Evolutionary conservation across 306 rosid species (phyloP).

Genomic region (Inga leiocalycina): DNA sequence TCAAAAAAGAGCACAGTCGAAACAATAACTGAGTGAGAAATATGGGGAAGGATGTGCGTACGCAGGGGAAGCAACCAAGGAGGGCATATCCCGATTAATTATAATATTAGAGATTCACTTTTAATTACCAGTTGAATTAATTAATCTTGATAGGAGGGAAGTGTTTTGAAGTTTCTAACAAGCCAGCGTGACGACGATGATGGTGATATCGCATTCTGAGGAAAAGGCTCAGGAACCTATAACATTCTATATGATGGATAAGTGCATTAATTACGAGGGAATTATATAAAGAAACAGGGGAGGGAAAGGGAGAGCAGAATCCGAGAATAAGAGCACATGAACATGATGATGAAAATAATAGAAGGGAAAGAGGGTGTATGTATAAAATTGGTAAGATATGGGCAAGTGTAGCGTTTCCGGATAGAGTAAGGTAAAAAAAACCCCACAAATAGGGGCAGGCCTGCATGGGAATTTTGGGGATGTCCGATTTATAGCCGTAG

Average conservation of each 20-base stretch:
- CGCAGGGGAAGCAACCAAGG: background rate
- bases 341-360: background rate
- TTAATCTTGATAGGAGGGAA: background rate
- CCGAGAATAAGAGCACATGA: background rate
- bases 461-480: constrained; percentile 27
- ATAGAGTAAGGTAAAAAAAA: constrained; percentile 39
- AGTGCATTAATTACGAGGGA: background rate
- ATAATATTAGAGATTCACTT: background rate
- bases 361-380: too few species aligned
- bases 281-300: background rate
- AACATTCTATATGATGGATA: background rate
- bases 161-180: background rate
- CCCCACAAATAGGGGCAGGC: constrained; percentile 14
- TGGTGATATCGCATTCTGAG: background rate
- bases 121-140: background rate
- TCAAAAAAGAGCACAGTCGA: too few species aligned
- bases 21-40: too few species aligned
- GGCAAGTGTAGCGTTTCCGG: constrained; percentile 18
- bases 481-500: background rate
- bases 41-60: too few species aligned
- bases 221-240: background rate
- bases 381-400: background rate
- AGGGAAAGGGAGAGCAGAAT: background rate
- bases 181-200: background rate
- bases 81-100: background rate